These are phyloP conservation scores for Chenopodium formosanum DNA, from an alignment of 148 eudicot genomes.

Conservation along the genomic window DNA sequence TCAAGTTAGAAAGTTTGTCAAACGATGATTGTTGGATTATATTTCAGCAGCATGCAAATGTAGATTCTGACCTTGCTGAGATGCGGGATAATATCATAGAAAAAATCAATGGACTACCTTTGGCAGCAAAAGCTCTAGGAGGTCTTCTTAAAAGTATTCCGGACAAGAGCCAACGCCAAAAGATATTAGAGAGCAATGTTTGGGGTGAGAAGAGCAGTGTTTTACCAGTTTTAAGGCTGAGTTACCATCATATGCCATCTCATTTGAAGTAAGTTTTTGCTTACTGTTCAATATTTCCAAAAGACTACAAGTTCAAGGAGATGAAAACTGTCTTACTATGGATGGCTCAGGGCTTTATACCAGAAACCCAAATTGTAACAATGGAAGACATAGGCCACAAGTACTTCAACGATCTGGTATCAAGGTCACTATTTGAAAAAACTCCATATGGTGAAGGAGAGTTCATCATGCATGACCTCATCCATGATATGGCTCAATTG, in stretches of 20 bases:
- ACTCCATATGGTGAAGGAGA: background rate
- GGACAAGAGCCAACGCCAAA: background rate
- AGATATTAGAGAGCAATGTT: background rate
- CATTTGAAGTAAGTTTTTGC: background rate
- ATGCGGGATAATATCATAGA: background rate
- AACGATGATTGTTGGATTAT: constrained; percentile 11
- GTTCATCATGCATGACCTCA: constrained; percentile 11
- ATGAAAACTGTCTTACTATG: background rate
- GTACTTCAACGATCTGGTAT: constrained; percentile 2
- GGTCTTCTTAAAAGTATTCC: background rate
- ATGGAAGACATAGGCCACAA: constrained; percentile 7
- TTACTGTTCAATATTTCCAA: background rate
- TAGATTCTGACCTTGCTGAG: background rate
- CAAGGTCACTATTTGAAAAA: background rate
- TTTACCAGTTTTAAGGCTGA: background rate
- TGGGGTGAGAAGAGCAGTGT: background rate
- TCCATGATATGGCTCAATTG: constrained; percentile 11
- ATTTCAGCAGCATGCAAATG: constrained; percentile 6
- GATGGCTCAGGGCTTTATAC: constrained; percentile 9
- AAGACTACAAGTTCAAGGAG: background rate
- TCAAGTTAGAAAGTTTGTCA: background rate
- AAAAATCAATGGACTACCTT: constrained; percentile 6
- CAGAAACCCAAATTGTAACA: background rate
- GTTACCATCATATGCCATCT: constrained; percentile 6
- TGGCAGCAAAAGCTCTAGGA: constrained; percentile 17